phyloP scores from a whole-genome alignment of 1,284 basidiomycete species.

The Megacollybia platyphylla region DNA sequence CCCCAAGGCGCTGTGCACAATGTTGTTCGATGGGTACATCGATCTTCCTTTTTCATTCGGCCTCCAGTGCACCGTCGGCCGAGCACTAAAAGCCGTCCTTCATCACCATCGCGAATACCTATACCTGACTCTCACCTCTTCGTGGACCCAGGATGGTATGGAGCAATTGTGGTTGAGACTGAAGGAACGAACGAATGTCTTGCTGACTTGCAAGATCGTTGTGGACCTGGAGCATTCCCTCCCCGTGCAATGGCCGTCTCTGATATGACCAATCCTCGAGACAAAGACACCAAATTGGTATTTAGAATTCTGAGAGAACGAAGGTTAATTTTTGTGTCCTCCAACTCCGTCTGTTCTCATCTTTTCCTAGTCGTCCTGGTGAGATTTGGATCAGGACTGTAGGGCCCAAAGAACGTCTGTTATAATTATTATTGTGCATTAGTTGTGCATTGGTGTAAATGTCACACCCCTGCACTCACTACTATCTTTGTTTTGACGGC shows the following conservation, averaged over 20 bases:
- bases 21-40: slow-evolving; percentile 72
- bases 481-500: too few species aligned
- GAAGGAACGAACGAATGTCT: slow-evolving; percentile 76
- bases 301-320: slow-evolving; percentile 64
- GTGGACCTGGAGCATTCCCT: slow-evolving; percentile 52
- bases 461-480: too few species aligned
- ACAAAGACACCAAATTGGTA: slow-evolving; percentile 38
- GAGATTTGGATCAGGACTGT: slow-evolving; percentile 70
- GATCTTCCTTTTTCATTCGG: slow-evolving; percentile 57
- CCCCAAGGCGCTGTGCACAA: slow-evolving; percentile 67
- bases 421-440: slow-evolving; percentile 9
- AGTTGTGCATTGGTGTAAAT: too few species aligned
- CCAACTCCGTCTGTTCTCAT: background rate
- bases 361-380: slow-evolving; percentile 48
- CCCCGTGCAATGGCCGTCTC: slow-evolving; percentile 24
- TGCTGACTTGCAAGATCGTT: slow-evolving; percentile 63
- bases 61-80: slow-evolving; percentile 17
- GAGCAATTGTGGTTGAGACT: slow-evolving; percentile 65
- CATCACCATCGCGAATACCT: slow-evolving; percentile 21
- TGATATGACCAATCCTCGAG: slow-evolving; percentile 11
- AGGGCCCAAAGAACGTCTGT: slow-evolving; percentile 37
- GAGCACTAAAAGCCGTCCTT: slow-evolving; percentile 8
- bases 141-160: slow-evolving; percentile 70
- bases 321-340: slow-evolving; percentile 34
- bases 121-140: slow-evolving; percentile 41